Base-by-base conservation (phyloP, 768 basidiomycete genomes). In the Termitomyces sp. region DNA sequence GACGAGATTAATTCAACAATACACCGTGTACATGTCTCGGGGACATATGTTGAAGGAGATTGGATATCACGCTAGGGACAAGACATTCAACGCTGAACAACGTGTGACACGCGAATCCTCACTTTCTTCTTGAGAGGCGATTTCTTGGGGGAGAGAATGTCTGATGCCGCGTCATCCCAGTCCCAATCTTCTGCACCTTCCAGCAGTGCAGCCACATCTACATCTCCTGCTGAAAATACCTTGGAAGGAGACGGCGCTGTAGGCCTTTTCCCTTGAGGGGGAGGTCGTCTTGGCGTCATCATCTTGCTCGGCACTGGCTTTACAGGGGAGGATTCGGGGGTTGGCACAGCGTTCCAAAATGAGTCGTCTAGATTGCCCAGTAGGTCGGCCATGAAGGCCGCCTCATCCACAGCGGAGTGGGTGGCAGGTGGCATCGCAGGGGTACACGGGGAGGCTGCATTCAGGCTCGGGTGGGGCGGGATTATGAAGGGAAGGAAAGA, bases 151-250 rank as follows among this genome's bases (percentile, higher is more conserved):
- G 80, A 81, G 47, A 82, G 62, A 36, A 79, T 78, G 61, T 84
- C 82, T 0, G 74, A 70, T 54, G 79, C 75, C 77, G 82, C 81
- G 61, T 85, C 83, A 37, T 82, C 77, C 83, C 87, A 85, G 64
- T 91, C 86, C 86, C 88, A 89, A 42, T 81, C 76, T 66, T 88
- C 89, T 1, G 84, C 85, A 0, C 87, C 89, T 34, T 86, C 82
- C n/a, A 88, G 67, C 14, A 90, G 76, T 4, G 73, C 68, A 2
- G 73, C 68, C 36, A 87, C 65, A 62, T 87, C 83, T 29, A 81
- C 64, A 60, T 80, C 74, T 11, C 66, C 67, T 8, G 70, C 70
- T 3, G 72, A 59, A 48, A 70, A 68, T 5, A 69, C 45, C 53
- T 68, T 63, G 0, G 69, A 70, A 45, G 71, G 66, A 49, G 66